Evolutionary conservation across 2,329 filamentous ascomycete species (phyloP).

Genomic region (Hawksworthiomyces lignivorus): DNA sequence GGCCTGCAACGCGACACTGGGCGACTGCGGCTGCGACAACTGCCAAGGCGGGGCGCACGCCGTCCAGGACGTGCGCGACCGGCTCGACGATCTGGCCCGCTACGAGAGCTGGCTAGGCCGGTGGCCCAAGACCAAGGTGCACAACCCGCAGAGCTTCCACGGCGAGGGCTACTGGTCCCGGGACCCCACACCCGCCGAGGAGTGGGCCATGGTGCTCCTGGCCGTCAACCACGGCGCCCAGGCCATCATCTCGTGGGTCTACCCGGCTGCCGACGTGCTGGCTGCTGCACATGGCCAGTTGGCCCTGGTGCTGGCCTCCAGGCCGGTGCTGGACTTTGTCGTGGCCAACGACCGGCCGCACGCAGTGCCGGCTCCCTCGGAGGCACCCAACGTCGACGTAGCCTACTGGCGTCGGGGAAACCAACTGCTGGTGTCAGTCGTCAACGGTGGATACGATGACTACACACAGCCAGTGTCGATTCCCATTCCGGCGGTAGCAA

Average conservation of each 20-base stretch:
- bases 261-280: slow-evolving; percentile 30
- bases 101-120: slow-evolving; percentile 34
- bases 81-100: slow-evolving; percentile 26
- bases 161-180: slow-evolving; percentile 41
- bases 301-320: slow-evolving; percentile 27
- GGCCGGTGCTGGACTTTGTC: slow-evolving; percentile 32
- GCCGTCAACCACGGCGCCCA: slow-evolving; percentile 39
- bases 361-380: slow-evolving; percentile 14
- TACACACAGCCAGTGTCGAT: slow-evolving; percentile 7
- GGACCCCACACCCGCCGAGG: slow-evolving; percentile 35
- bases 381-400: slow-evolving; percentile 22
- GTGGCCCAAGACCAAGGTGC: slow-evolving; percentile 35
- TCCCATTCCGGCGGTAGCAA: not conserved
- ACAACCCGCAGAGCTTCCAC: slow-evolving; percentile 40
- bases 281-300: slow-evolving; percentile 31
- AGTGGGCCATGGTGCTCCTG: slow-evolving; percentile 35
- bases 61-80: slow-evolving; percentile 40
- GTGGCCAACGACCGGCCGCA: slow-evolving; percentile 22
- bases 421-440: slow-evolving; percentile 28
- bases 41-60: slow-evolving; percentile 41
- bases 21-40: slow-evolving; percentile 57
- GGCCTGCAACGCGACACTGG: slow-evolving; percentile 49
- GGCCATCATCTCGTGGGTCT: slow-evolving; percentile 38
- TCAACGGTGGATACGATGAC: slow-evolving; percentile 24
- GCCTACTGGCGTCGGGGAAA: slow-evolving; percentile 25